A percentile compares a stretch with the other conserved stretches of the same genome.
Conservation (phyloP, 78 protist genomes). For the Dictyostelium firmibasis region DNA sequence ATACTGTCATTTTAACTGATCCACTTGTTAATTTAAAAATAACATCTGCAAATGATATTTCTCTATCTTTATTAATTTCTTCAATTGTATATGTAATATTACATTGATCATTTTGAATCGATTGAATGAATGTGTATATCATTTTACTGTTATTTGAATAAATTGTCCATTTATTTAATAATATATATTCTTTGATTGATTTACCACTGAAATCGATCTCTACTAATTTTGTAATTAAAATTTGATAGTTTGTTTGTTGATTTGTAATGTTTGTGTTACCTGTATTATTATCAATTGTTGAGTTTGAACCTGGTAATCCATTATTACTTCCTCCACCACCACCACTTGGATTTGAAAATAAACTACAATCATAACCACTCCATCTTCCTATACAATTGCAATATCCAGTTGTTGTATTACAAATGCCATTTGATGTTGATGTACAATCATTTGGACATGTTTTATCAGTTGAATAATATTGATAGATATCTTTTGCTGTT, state of each 20-base stretch:
- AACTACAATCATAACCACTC: constrained; percentile 6
- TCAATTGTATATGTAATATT: background rate
- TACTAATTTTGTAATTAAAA: background rate
- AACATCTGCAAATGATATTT: background rate
- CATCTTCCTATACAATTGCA: background rate
- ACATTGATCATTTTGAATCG: background rate
- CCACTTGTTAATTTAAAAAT: background rate
- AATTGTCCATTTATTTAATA: background rate
- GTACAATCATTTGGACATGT: background rate
- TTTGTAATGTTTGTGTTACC: background rate
- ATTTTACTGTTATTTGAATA: background rate
- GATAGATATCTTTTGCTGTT: background rate
- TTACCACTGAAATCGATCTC: background rate
- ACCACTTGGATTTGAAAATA: background rate
- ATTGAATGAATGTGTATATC: background rate
- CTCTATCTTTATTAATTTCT: background rate
- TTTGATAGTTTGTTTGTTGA: constrained; percentile 9
- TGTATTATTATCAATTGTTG: background rate
- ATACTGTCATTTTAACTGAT: background rate
- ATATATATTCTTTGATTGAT: background rate
- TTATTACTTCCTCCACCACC: background rate
- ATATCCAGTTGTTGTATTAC: constrained; percentile 3
- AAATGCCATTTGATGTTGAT: background rate
- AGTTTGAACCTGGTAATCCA: background rate
- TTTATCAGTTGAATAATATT: background rate